Percentiles rank a stretch among this genome's conserved stretches.
These are phyloP conservation scores for Sporothrix protearum DNA, from an alignment of 2,329 filamentous ascomycete species.

Conservation along the genomic window DNA sequence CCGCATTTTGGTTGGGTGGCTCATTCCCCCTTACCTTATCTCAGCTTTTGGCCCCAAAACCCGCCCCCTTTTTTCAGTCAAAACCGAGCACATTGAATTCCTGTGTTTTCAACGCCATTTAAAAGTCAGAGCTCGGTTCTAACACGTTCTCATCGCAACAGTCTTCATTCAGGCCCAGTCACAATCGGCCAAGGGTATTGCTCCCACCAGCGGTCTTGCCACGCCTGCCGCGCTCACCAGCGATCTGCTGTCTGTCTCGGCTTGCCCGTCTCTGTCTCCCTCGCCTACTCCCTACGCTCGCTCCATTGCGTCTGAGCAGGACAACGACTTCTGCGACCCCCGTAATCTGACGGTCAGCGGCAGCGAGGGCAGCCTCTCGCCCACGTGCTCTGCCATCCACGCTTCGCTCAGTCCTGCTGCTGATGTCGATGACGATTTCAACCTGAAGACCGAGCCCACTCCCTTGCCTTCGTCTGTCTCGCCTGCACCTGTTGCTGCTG, in stretches of 20 bases:
- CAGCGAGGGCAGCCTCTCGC: slow-evolving; percentile 47
- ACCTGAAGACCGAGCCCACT: slow-evolving; percentile 46
- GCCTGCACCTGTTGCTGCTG: slow-evolving; percentile 45
- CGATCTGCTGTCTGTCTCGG: slow-evolving; percentile 62
- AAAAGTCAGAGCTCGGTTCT: not conserved
- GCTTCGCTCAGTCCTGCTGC: slow-evolving; percentile 58
- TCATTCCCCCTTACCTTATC: not conserved
- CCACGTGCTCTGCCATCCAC: slow-evolving; percentile 64
- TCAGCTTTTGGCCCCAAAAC: not conserved
- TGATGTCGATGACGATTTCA: slow-evolving; percentile 53
- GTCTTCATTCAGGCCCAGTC: slow-evolving; percentile 49
- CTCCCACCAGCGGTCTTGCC: slow-evolving; percentile 3
- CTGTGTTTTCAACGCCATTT: not conserved
- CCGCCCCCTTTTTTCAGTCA: slow-evolving; percentile 8
- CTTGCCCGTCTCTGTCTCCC: slow-evolving; percentile 81
- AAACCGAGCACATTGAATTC: not conserved
- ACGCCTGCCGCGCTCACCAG: slow-evolving; percentile 50
- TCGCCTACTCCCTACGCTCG: slow-evolving; percentile 77
- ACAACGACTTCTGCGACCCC: slow-evolving; percentile 86
- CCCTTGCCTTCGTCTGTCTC: slow-evolving; percentile 28
- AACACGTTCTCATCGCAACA: slow-evolving; percentile 30
- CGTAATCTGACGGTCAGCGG: slow-evolving; percentile 75
- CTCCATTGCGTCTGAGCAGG: slow-evolving; percentile 64
- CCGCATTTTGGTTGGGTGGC: not conserved
- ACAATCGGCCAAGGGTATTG: slow-evolving; percentile 42